Percentiles rank a stretch among this genome's conserved stretches.
Conservation (phyloP, 805 yeast species). For the Wickerhamomyces strasburgensis region DNA sequence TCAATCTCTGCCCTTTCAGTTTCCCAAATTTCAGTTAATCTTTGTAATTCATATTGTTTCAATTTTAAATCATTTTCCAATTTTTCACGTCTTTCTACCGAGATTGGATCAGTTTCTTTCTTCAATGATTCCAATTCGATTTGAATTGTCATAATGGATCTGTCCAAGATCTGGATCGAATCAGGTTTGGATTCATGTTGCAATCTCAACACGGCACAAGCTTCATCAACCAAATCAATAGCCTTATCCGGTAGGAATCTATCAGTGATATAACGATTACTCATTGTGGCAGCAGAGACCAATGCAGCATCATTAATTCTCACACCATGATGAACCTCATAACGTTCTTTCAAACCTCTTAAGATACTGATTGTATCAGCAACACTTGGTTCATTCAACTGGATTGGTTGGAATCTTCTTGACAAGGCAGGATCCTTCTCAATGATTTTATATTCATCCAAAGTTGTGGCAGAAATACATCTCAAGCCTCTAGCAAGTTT, state of each 20-base stretch:
- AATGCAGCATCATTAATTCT: slow-evolving; percentile 87
- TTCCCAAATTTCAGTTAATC: slow-evolving; percentile 84
- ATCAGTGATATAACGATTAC: slow-evolving; percentile 88
- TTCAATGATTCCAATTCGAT: slow-evolving; percentile 91
- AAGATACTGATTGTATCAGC: slow-evolving; percentile 87
- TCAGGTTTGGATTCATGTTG: slow-evolving; percentile 98
- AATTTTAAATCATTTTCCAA: slow-evolving; percentile 61
- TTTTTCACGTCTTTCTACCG: slow-evolving; percentile 71
- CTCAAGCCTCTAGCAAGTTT: slow-evolving; percentile 92
- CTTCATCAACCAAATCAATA: slow-evolving; percentile 93
- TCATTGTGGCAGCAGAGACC: slow-evolving; percentile 87
- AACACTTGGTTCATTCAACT: slow-evolving; percentile 82
- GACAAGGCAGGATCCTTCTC: slow-evolving; percentile 96
- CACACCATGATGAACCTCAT: slow-evolving; percentile 98
- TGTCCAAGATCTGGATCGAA: slow-evolving; percentile 81
- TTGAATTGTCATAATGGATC: slow-evolving; percentile 87
- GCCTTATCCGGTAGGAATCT: slow-evolving; percentile 94
- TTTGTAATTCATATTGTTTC: slow-evolving; percentile 59
- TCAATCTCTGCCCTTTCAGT: slow-evolving; percentile 74
- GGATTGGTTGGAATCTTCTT: slow-evolving; percentile 86
- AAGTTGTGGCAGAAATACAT: slow-evolving; percentile 94
- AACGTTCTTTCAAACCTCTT: slow-evolving; percentile 88
- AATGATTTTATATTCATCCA: slow-evolving; percentile 90
- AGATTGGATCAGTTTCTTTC: slow-evolving; percentile 85
- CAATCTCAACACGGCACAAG: slow-evolving; percentile 88